Percentiles rank a stretch among this genome's conserved stretches.
Conservation (phyloP, 352 stramenopile genomes). For the Globisporangium camurandrum region DNA sequence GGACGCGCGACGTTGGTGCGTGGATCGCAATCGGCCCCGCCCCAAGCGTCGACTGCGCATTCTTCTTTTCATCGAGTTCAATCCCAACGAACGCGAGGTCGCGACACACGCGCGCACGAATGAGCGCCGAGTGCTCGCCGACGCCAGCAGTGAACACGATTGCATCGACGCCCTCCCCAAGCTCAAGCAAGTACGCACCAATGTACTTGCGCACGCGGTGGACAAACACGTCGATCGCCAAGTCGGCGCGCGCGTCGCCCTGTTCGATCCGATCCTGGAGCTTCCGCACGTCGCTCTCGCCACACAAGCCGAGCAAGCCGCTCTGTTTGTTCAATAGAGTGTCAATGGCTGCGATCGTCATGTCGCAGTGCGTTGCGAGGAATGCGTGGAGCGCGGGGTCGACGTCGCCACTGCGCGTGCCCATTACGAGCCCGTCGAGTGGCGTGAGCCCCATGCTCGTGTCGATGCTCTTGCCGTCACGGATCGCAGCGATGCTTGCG, state of each 20-base stretch:
- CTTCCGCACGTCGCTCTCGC: constrained; percentile 76
- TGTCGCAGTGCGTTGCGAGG: constrained; percentile 50
- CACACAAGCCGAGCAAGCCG: constrained; percentile 73
- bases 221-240: constrained; percentile 81
- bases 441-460: constrained; percentile 89
- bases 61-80: constrained; percentile 64
- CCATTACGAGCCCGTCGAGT: constrained; percentile 86
- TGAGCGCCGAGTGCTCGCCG: constrained; percentile 76
- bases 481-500: constrained; percentile 74
- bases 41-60: constrained; percentile 54
- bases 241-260: constrained; percentile 40
- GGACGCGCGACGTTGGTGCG: constrained; percentile 30
- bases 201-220: constrained; percentile 87
- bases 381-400: constrained; percentile 82
- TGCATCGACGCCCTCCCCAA: constrained; percentile 64
- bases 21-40: constrained; percentile 59
- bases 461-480: constrained; percentile 72
- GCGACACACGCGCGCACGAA: constrained; percentile 62
- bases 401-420: constrained; percentile 80
- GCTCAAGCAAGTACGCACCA: constrained; percentile 67
- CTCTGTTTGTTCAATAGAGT: constrained; percentile 88
- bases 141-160: constrained; percentile 88
- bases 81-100: constrained; percentile 64
- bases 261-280: constrained; percentile 59
- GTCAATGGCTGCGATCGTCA: constrained; percentile 74